Conservation (phyloP, 805 yeast genomes). For the Candida fluviatilis region DNA sequence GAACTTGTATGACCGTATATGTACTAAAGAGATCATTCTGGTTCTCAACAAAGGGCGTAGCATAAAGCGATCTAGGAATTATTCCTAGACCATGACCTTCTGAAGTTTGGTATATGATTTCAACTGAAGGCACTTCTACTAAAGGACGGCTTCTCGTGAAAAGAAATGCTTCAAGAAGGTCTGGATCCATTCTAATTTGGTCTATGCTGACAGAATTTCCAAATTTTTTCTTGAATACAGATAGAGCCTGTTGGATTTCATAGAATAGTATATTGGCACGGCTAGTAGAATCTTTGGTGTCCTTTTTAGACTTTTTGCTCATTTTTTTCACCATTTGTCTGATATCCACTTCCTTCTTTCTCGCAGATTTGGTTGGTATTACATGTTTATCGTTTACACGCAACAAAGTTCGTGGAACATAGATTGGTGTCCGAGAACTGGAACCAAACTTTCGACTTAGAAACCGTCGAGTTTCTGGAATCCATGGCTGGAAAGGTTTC, state of each 20-base stretch:
- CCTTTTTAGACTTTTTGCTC: constrained; percentile 24
- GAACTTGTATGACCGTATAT: constrained; percentile 27
- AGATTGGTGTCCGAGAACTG: neutral
- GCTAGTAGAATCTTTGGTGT: constrained; percentile 25
- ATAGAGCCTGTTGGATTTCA: constrained; percentile 23
- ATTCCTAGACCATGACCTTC: constrained; percentile 38
- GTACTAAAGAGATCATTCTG: constrained; percentile 11
- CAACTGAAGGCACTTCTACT: constrained; percentile 24
- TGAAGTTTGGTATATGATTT: constrained; percentile 22
- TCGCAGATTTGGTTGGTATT: neutral
- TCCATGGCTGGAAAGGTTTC: too few species aligned
- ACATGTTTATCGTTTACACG: neutral
- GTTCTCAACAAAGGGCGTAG: constrained; percentile 9
- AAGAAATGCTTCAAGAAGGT: constrained; percentile 19
- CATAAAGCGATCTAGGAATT: constrained; percentile 19
- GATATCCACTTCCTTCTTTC: neutral
- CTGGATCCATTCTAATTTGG: constrained; percentile 17
- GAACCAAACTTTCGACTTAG: neutral
- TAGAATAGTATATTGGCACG: constrained; percentile 18
- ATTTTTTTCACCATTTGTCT: constrained; percentile 5
- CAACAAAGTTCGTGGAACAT: neutral
- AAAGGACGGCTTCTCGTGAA: constrained; percentile 19
- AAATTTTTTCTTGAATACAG: constrained; percentile 4
- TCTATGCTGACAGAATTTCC: constrained; percentile 8
- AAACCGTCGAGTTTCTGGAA: too few species aligned